Evolutionary conservation across 495 filamentous ascomycete genomes (phyloP).

Genomic region (Neurospora sp.): DNA sequence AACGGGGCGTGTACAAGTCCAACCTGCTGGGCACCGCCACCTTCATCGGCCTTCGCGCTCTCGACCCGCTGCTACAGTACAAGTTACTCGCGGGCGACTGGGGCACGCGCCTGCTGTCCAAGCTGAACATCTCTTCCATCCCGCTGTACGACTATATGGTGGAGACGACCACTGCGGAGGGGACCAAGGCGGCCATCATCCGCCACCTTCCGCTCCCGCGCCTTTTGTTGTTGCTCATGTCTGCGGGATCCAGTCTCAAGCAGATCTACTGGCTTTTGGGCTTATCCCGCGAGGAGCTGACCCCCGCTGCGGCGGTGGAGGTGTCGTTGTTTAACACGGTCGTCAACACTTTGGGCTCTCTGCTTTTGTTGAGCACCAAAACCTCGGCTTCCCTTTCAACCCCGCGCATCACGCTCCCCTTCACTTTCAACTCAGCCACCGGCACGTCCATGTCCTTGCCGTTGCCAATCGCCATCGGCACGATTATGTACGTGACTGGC

Average conservation of each 20-base stretch:
- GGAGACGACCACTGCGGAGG: not conserved
- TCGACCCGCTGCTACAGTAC: constrained; percentile 50
- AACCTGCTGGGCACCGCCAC: constrained; percentile 38
- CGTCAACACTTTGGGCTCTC: constrained; percentile 34
- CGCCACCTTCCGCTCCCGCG: constrained; percentile 16
- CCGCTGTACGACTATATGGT: constrained; percentile 6
- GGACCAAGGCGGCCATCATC: not conserved
- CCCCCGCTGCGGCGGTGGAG: constrained; percentile 17
- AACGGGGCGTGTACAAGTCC: constrained; percentile 26
- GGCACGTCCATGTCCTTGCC: constrained; percentile 2
- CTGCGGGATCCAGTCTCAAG: constrained; percentile 37
- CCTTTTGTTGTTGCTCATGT: constrained; percentile 38
- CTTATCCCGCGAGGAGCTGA: constrained; percentile 36
- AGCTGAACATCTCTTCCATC: constrained; percentile 5
- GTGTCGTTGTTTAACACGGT: constrained; percentile 36
- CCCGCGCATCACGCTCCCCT: constrained; percentile 6
- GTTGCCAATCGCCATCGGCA: constrained; percentile 30
- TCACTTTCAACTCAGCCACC: not conserved
- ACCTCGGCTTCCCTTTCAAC: constrained; percentile 26
- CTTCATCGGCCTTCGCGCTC: constrained; percentile 47
- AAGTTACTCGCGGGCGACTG: constrained; percentile 27
- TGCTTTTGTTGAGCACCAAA: constrained; percentile 31
- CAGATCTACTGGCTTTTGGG: constrained; percentile 36
- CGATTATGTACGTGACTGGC: constrained; percentile 34
- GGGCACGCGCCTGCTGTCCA: constrained; percentile 15